Conservation (phyloP, 1,139 yeast species). For the Debaryomyces coudertii region DNA sequence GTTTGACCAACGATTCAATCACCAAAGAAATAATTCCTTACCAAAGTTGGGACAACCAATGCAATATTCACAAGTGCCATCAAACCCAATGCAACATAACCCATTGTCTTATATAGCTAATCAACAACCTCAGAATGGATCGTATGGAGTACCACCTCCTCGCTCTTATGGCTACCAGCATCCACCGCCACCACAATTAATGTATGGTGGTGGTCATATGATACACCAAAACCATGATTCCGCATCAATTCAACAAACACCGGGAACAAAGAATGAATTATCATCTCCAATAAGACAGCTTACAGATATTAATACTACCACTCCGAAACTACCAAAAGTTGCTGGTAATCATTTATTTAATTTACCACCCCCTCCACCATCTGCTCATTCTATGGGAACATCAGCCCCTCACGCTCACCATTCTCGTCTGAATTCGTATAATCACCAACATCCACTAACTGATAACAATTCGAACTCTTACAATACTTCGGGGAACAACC, state of each 20-base stretch:
- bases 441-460: conserved; percentile 15
- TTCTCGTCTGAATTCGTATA: conserved; percentile 36
- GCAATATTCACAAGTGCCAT: conserved; percentile 19
- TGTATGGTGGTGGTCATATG: conserved; percentile 18
- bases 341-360: conserved; percentile 32
- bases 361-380: conserved; percentile 41
- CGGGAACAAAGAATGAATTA: conserved; percentile 23
- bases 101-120: conserved; percentile 27
- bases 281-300: conserved; percentile 41
- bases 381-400: conserved; percentile 17
- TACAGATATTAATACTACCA: conserved; percentile 26
- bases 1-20: conserved; percentile 20
- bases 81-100: conserved; percentile 27
- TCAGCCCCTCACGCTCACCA: conserved; percentile 26
- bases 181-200: conserved; percentile 18
- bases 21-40: conserved; percentile 22
- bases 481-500: conserved; percentile 18
- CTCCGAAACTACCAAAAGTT: conserved; percentile 44
- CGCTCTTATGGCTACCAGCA: conserved; percentile 17
- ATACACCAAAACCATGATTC: conserved; percentile 16
- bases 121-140: conserved; percentile 21
- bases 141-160: conserved; percentile 10
- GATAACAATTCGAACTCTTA: conserved; percentile 14
- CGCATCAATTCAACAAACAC: conserved; percentile 13
- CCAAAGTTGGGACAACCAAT: conserved; percentile 27